phyloP scores from a whole-genome alignment of 306 rosid genomes.

The Purshia tridentata region DNA sequence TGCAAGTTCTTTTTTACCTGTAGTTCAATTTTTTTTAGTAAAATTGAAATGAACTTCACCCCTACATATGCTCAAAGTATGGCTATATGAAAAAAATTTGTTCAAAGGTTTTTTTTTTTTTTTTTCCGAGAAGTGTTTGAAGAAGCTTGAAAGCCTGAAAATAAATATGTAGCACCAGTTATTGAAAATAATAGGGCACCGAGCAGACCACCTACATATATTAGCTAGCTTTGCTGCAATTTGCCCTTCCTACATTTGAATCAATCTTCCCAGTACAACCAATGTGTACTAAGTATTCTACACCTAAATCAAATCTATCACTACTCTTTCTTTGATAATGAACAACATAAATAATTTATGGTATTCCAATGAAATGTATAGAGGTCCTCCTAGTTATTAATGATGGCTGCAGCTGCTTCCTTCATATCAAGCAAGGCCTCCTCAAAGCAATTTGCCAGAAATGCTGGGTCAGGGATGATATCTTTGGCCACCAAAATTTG shows the following conservation, averaged over 20 bases:
- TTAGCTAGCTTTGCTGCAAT: background rate
- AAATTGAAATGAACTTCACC: too few relatives aligned
- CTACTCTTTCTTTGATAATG: background rate
- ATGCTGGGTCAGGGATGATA: constrained; percentile 74
- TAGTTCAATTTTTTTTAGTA: too few relatives aligned
- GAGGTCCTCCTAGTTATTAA: constrained; percentile 3
- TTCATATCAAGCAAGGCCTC: constrained; percentile 77
- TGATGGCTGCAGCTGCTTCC: constrained; percentile 36
- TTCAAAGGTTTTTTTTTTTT: too few relatives aligned
- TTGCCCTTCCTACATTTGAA: too few relatives aligned
- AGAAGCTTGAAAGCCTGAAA: background rate
- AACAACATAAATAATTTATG: background rate
- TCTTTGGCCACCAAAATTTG: constrained; percentile 91
- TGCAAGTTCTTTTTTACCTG: too few relatives aligned
- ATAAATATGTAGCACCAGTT: background rate
- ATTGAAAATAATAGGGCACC: background rate
- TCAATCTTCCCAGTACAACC: background rate
- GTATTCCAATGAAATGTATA: background rate
- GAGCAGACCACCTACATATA: background rate
- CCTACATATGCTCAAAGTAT: too few relatives aligned
- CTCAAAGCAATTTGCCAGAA: constrained; percentile 82
- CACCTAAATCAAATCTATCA: background rate
- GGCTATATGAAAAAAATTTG: too few relatives aligned
- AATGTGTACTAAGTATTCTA: background rate
- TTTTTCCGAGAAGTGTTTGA: too few relatives aligned